Base-by-base conservation (phyloP, 148 eudicot species). In the Spergularia bocconei region DNA sequence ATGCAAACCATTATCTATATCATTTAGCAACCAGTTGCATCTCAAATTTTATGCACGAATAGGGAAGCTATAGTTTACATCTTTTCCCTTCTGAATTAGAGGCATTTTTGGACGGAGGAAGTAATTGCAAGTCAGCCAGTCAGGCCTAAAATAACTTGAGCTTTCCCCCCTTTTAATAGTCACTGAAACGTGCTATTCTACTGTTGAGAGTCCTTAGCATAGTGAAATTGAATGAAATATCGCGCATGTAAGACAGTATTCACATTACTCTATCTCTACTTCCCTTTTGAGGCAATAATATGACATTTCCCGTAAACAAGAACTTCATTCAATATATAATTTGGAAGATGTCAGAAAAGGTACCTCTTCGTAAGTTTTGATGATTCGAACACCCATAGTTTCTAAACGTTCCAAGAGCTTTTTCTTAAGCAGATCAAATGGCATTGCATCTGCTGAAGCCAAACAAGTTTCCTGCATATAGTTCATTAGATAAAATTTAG, bases 361-460 rank as follows among this genome's bases (percentile, higher is more conserved):
- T 88, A 94, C 98, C 91, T 94, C 98, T 84, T 94, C 98, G 62
- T 91, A 91, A 76, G 85, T 89, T 85, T 82, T 85, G 71, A 74
- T 67, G 72, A 94, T 79, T 61, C 82, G 91, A 50, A 94, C 79
- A 48, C 96, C 98, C 91, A 94, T 83, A 14, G 93, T 90, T 84
- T 94, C 83, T 71, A 94, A 79, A 80, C 98, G 90, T 61, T 78
- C 71, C 89, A 94, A 83, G 77, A 94, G 96, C 83, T 94, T 94
- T 78, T 70, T 86, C 91, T 85, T 91, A 53, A 94, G 78, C 73
- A 94, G 67, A 76, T 88, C 93, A 80, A 94, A 94, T n/a, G 98
- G 98, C 93, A 94, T 91, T 38, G 97, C 96, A 79, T 91, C 97
- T 83, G 83, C 88, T 67, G 98, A 94, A 83, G 98, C 98, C 87